These are phyloP conservation scores for Knufia fluminis DNA, from an alignment of 2,329 filamentous ascomycete genomes.

Conservation along the genomic window DNA sequence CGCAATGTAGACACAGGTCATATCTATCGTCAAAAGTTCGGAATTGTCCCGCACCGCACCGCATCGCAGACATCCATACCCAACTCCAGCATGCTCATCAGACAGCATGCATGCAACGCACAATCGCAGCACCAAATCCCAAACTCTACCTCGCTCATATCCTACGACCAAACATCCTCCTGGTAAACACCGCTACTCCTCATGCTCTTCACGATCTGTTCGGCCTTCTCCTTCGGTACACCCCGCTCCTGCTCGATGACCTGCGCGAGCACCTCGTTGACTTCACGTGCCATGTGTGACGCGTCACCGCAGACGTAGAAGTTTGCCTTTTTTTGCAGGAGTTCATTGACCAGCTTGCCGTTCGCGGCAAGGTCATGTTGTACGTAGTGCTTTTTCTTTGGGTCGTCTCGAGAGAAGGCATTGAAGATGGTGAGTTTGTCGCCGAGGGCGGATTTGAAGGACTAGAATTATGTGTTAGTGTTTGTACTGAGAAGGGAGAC, in stretches of 20 bases:
- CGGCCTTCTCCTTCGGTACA: slow-evolving; percentile 74
- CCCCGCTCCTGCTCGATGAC: slow-evolving; percentile 79
- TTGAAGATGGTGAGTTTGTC: slow-evolving; percentile 85
- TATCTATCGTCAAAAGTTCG: no score
- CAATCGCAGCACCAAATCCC: neutral
- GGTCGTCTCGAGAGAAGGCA: slow-evolving; percentile 80
- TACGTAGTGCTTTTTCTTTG: slow-evolving; percentile 84
- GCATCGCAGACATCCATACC: no score
- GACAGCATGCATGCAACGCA: neutral
- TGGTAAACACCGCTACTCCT: slow-evolving; percentile 92
- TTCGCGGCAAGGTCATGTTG: slow-evolving; percentile 84
- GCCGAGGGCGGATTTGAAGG: slow-evolving; percentile 72
- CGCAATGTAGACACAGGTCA: no score
- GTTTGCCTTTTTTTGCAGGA: slow-evolving; percentile 75
- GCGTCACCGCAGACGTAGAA: slow-evolving; percentile 98
- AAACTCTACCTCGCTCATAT: neutral
- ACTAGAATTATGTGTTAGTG: slow-evolving; percentile 42
- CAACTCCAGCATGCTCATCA: slow-evolving; percentile 1
- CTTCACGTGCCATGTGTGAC: slow-evolving; percentile 90
- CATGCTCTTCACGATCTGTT: slow-evolving; percentile 97
- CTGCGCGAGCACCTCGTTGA: slow-evolving; percentile 75
- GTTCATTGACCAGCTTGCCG: slow-evolving; percentile 73
- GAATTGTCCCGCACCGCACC: no score
- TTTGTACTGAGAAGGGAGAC: neutral
- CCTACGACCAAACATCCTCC: slow-evolving; percentile 61